Conservation (phyloP, 176 grass and related monocot genomes). For the Lolium rigidum region DNA sequence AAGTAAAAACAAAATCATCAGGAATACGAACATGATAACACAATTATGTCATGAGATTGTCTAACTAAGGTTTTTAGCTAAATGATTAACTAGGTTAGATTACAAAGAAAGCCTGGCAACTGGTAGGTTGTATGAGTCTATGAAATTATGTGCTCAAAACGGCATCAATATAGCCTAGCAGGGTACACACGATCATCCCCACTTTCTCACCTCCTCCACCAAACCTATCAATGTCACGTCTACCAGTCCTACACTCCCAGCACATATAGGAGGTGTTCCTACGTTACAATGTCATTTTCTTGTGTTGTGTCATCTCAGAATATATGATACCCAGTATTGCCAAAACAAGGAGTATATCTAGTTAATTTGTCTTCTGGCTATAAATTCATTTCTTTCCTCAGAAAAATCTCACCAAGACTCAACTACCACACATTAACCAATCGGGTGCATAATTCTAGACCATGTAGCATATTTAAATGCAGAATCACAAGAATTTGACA, state of each 20-base stretch:
- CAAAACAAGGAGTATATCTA: conserved; percentile 25
- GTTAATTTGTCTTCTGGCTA: neutral
- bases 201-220: conserved; percentile 21
- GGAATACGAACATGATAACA: neutral
- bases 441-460: neutral
- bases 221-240: conserved; percentile 8
- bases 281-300: conserved; percentile 22
- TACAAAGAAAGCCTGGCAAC: neutral
- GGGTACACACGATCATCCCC: conserved; percentile 27
- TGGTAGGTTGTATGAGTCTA: neutral
- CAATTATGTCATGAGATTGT: neutral
- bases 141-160: conserved; percentile 1
- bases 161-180: conserved; percentile 22
- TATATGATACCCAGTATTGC: neutral
- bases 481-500: neutral
- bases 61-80: conserved; percentile 16
- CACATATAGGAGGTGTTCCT: conserved; percentile 2
- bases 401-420: neutral
- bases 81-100: neutral
- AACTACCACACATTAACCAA: neutral
- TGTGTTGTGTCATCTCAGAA: conserved; percentile 1
- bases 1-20: neutral
- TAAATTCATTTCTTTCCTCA: neutral
- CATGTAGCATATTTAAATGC: neutral
- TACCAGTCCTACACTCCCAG: neutral